phyloP scores from a whole-genome alignment of 768 basidiomycete species.

The Serendipita sp. region DNA sequence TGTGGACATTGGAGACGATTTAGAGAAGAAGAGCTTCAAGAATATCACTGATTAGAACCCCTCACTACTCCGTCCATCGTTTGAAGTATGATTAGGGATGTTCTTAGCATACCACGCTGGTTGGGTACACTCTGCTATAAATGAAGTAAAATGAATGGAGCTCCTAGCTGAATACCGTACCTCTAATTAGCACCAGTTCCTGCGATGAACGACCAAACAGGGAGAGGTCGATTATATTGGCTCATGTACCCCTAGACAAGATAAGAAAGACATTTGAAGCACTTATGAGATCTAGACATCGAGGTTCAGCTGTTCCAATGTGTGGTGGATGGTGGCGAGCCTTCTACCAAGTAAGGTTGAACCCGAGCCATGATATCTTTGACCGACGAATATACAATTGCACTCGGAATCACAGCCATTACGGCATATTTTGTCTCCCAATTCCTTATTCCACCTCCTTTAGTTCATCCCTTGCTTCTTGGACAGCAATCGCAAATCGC shows the following conservation, averaged over 20 bases:
- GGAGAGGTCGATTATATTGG: no score
- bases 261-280: no score
- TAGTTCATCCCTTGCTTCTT: conserved; percentile 86
- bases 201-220: no score
- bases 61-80: not conserved
- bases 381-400: not conserved
- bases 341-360: not conserved
- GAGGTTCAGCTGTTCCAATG: no score
- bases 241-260: no score
- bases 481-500: conserved; percentile 84
- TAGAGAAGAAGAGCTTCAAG: conserved; percentile 16
- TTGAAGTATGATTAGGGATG: not conserved
- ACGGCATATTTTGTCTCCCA: not conserved
- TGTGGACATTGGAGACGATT: conserved; percentile 56
- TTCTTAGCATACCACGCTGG: not conserved
- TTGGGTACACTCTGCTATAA: no score
- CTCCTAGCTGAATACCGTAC: no score
- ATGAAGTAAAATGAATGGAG: no score
- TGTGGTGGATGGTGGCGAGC: no score
- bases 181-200: no score
- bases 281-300: no score
- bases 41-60: conserved; percentile 9
- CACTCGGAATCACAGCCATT: not conserved
- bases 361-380: not conserved
- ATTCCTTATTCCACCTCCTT: conserved; percentile 12